Evolutionary conservation across 2,329 filamentous ascomycete species (phyloP).

Genomic region (Colletotrichum tamarilloi): DNA sequence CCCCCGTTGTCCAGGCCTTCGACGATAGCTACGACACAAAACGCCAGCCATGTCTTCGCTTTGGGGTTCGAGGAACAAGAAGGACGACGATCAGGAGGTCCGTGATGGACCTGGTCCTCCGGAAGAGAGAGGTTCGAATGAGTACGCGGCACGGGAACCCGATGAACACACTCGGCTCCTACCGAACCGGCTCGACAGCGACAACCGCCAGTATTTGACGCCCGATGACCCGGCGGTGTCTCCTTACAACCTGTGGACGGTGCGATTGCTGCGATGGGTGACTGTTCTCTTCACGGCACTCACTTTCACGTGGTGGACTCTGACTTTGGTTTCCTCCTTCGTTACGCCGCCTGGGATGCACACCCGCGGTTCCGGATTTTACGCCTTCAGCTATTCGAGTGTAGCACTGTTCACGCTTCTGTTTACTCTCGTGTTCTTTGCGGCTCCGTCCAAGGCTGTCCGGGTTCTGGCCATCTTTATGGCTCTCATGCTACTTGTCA

Average conservation of each 20-base stretch:
- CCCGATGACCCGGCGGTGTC: conserved; percentile 70
- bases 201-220: conserved; percentile 42
- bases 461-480: conserved; percentile 78
- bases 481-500: conserved; percentile 73
- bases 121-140: conserved; percentile 20
- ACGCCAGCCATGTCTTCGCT: conserved; percentile 23
- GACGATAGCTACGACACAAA: background rate
- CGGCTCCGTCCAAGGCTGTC: conserved; percentile 82
- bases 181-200: conserved; percentile 71
- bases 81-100: conserved; percentile 39
- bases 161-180: conserved; percentile 75
- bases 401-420: conserved; percentile 81
- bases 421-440: conserved; percentile 86
- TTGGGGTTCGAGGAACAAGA: conserved; percentile 30
- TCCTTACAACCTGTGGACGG: conserved; percentile 94
- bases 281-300: conserved; percentile 80
- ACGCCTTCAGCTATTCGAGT: conserved; percentile 85
- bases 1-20: background rate
- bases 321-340: conserved; percentile 90
- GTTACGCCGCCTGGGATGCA: conserved; percentile 89
- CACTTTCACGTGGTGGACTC: conserved; percentile 91
- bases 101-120: conserved; percentile 42
- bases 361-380: conserved; percentile 91
- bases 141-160: conserved; percentile 40
- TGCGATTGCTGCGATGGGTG: conserved; percentile 82